Conservation (phyloP, 345 rosid genomes). For the Rhizophora apiculata region DNA sequence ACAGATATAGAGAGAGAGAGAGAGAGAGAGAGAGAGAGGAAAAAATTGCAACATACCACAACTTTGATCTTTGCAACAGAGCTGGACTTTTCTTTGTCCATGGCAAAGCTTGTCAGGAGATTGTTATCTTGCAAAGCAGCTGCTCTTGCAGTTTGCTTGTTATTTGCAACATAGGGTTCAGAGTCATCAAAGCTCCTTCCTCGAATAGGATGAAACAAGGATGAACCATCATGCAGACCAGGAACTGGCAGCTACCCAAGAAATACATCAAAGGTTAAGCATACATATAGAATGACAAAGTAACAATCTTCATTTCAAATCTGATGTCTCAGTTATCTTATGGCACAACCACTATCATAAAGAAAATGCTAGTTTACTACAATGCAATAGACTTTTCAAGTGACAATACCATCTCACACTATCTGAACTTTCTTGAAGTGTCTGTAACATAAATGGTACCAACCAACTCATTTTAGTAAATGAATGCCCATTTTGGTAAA, state of each 20-base stretch:
- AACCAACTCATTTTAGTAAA: too few species aligned
- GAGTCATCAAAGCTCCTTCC: slow-evolving; percentile 83
- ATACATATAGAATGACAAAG: not conserved
- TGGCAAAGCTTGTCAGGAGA: slow-evolving; percentile 66
- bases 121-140: slow-evolving; percentile 60
- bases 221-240: slow-evolving; percentile 54
- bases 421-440: too few species aligned
- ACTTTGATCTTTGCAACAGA: slow-evolving; percentile 99
- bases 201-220: slow-evolving; percentile 59
- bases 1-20: too few species aligned
- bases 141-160: slow-evolving; percentile 64
- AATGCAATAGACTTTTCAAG: too few species aligned
- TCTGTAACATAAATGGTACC: too few species aligned
- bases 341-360: not conserved
- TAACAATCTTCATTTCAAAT: not conserved
- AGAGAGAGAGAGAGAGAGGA: too few species aligned
- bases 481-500: too few species aligned
- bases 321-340: not conserved
- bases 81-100: slow-evolving; percentile 74
- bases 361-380: too few species aligned
- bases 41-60: slow-evolving; percentile 57
- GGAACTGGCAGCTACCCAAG: slow-evolving; percentile 59
- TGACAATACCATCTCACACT: too few species aligned
- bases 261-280: slow-evolving; percentile 12
- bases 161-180: slow-evolving; percentile 53